Base-by-base conservation (phyloP, 2,329 filamentous ascomycete species). In the Cordyceps cateniannulata region DNA sequence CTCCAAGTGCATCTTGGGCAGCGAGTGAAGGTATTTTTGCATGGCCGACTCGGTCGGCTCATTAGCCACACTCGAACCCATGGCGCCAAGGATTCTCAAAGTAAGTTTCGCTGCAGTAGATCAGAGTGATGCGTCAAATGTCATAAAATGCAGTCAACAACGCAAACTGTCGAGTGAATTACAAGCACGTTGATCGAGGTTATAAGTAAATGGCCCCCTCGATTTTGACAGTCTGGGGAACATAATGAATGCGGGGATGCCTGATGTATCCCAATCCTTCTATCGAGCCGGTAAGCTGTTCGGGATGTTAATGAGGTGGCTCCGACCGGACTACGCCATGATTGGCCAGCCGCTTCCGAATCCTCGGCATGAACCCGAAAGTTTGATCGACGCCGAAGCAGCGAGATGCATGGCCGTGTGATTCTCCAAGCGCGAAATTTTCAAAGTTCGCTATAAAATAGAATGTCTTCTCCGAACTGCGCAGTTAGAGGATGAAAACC, bases 1-100 rank as follows among this genome's bases (percentile, higher is more conserved):
- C 62, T 73, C 72, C 4, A 74, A 51, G 60, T 73, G 63, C 48
- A 71, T 65, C 0, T 68, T 61, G 1, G 71, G 71, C 5, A 74
- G 66, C n/a, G 63, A 60, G 10, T 62, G 61, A 25, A 72, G 65
- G 54, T 69, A 72, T 16, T 67, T 63, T 53, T 67, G 59, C 71
- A 72, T 72, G 54, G 66, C 67, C 4, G 35, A n/a, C 12, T 65
- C 63, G 1, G 65, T 63, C 40, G 66, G 60, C 18, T 63, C 61
- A 9, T 66, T 57, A n/a, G 53, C 48, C 9, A 60, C 20, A 20
- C 29, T 27, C 5, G 29, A 35, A 38, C 49, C 49, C 60, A 59
- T 63, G 54, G 8, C 44, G 35, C 12, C 40, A 10, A 22, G 47
- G 27, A 32, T 51, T 18, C 7, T 59, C 55, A 32, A 6, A 44